These are phyloP conservation scores for Clohesyomyces aquaticus DNA, from an alignment of 495 filamentous ascomycete species.

Conservation along the genomic window DNA sequence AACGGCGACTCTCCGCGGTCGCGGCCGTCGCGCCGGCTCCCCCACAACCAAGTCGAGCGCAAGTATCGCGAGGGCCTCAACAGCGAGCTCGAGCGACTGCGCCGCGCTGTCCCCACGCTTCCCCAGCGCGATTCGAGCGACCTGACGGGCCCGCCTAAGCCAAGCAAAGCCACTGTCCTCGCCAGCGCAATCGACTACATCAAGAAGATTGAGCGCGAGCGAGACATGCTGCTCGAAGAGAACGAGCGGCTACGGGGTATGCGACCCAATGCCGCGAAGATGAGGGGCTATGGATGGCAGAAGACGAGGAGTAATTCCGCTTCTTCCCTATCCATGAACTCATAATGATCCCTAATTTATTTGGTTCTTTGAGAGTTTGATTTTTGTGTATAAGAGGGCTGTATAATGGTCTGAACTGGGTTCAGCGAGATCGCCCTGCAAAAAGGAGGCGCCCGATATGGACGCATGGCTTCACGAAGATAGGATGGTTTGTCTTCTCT, in stretches of 20 bases:
- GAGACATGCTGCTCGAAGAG: constrained; percentile 28
- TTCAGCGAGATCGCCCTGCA: no score
- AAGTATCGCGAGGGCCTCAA: constrained; percentile 43
- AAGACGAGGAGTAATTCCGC: constrained; percentile 1
- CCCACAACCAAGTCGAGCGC: constrained; percentile 44
- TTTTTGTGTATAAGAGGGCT: no score
- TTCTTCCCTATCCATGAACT: not conserved
- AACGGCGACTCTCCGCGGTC: not conserved
- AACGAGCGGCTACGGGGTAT: constrained; percentile 17
- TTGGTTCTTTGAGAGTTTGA: no score
- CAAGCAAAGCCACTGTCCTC: constrained; percentile 40
- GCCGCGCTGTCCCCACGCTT: constrained; percentile 37
- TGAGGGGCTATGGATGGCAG: not conserved
- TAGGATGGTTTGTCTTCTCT: no score
- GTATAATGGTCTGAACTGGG: no score
- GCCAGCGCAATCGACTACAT: constrained; percentile 41
- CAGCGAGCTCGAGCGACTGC: constrained; percentile 38
- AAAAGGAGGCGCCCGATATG: no score
- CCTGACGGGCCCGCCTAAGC: constrained; percentile 31
- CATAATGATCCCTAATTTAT: no score
- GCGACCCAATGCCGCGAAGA: not conserved
- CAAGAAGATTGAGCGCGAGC: constrained; percentile 35
- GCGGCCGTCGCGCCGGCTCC: constrained; percentile 24
- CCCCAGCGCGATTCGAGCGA: constrained; percentile 33
- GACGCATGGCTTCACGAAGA: no score